Base-by-base conservation (phyloP, 2,329 filamentous ascomycete genomes). In the Microcyclosporella mali region DNA sequence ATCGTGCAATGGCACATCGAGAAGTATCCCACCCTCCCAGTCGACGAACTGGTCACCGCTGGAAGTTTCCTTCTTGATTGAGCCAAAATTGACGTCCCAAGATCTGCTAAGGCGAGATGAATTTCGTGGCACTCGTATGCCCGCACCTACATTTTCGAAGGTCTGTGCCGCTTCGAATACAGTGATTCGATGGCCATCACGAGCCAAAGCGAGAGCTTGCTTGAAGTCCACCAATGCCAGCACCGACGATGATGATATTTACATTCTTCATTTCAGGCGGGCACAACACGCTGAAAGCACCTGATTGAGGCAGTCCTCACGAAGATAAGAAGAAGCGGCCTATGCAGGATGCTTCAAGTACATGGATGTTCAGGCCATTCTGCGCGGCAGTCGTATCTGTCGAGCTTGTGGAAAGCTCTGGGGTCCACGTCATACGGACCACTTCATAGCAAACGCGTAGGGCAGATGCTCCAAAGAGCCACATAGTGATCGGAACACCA, bases 211-310 rank as follows among this genome's bases (percentile, higher is more conserved):
- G 42, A 71, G 65, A 27, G 75, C 75, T n/a, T 1, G 73, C 67
- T 1, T 68, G 62, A 9, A 67, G 66, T 38, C 75, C 76, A 15
- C 78, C 67, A 46, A 75, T 75, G 53, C 78, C 75, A 11, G 72
- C 71, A 8, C 75, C 78, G 28, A 76, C 74, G 11, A 76, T 78
- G 38, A 79, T 74, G 37, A 72, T 56, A 37, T 72, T 68, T 7
- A 51, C 35, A 11, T 15, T 11, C 36, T 34, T 14, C 36, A 40
- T 40, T n/a, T n/a, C n/a, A n/a, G n/a, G n/a, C n/a, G n/a, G n/a
- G n/a, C n/a, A n/a, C n/a, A n/a, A n/a, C n/a, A n/a, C n/a, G n/a
- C n/a, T n/a, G n/a, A n/a, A n/a, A n/a, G n/a, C n/a, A n/a, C n/a
- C n/a, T n/a, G n/a, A n/a, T n/a, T n/a, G n/a, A n/a, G n/a, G n/a